phyloP scores from a whole-genome alignment of 2,329 filamentous ascomycete genomes.

The Paraphoma chrysanthemicola region DNA sequence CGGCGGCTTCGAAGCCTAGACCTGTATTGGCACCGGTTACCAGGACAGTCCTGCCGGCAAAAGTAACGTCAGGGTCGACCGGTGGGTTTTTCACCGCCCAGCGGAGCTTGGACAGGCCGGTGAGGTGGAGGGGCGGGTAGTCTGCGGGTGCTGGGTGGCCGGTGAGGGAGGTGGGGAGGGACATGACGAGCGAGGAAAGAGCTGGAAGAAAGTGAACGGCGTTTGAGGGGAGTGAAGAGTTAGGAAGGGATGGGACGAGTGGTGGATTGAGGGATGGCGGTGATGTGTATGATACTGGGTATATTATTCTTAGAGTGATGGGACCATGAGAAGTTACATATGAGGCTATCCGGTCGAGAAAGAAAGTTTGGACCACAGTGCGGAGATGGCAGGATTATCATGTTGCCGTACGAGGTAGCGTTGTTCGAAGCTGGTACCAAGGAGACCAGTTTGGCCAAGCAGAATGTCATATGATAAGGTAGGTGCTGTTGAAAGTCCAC shows the following conservation, averaged over 20 bases:
- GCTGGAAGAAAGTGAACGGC: not conserved
- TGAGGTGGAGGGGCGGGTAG: not conserved
- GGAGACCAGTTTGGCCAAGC: no score
- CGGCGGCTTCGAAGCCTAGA: slow-evolving; percentile 30
- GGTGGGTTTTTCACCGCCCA: slow-evolving; percentile 18
- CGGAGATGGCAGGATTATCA: no score
- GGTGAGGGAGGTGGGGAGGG: not conserved
- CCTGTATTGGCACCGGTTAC: slow-evolving; percentile 56
- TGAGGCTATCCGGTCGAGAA: no score
- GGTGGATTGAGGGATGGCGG: no score
- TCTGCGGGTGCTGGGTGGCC: not conserved
- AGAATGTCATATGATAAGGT: no score
- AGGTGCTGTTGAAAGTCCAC: no score
- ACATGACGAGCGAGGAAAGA: not conserved
- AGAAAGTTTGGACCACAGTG: no score
- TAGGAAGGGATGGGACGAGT: not conserved
- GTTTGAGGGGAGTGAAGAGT: not conserved
- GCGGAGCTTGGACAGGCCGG: not conserved
- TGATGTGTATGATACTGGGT: no score
- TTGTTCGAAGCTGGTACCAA: not conserved
- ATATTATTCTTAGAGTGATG: no score
- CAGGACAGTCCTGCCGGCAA: slow-evolving; percentile 46
- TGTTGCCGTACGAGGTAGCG: not conserved
- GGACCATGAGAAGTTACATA: no score
- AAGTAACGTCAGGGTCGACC: slow-evolving; percentile 24